Evolutionary conservation across 108 stramenopile species (phyloP).

Genomic region (Cyclostephanos invisitatus): DNA sequence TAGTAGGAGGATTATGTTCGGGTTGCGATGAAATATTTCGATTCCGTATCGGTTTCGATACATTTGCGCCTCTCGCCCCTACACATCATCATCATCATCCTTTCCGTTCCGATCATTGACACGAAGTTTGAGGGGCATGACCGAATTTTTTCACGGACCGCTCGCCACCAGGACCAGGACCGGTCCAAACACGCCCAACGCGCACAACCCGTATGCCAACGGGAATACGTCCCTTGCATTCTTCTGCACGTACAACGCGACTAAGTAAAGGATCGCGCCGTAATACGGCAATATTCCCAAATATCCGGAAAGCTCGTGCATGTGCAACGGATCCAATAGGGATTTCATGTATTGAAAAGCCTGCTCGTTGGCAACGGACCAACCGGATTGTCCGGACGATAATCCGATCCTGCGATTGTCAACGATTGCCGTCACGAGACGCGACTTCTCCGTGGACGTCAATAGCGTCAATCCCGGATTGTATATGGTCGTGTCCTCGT

Average conservation of each 20-base stretch:
- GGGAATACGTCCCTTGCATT: slow-evolving; percentile 60
- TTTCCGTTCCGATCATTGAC: no score
- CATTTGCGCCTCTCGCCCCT: no score
- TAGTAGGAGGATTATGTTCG: no score
- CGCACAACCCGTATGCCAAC: slow-evolving; percentile 67
- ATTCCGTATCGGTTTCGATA: no score
- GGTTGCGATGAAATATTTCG: no score
- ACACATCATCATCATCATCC: no score
- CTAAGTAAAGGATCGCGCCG: slow-evolving; percentile 70
- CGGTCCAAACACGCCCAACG: slow-evolving; percentile 65
- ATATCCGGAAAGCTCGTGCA: slow-evolving; percentile 71
- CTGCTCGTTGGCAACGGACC: slow-evolving; percentile 71
- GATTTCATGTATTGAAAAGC: slow-evolving; percentile 65
- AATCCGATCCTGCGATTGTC: slow-evolving; percentile 57
- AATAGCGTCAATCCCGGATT: slow-evolving; percentile 80
- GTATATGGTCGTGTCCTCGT: slow-evolving; percentile 87
- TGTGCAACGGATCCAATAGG: slow-evolving; percentile 79
- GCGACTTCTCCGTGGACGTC: slow-evolving; percentile 76
- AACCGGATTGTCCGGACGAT: slow-evolving; percentile 18
- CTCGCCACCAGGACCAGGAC: slow-evolving; percentile 57
- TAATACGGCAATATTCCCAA: slow-evolving; percentile 69
- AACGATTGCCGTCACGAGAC: slow-evolving; percentile 62
- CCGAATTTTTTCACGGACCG: slow-evolving; percentile 74
- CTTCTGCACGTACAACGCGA: slow-evolving; percentile 76
- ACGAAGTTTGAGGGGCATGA: no score